These are phyloP conservation scores for Clavispora phyllophila DNA, from an alignment of 805 yeast genomes.

Conservation along the genomic window DNA sequence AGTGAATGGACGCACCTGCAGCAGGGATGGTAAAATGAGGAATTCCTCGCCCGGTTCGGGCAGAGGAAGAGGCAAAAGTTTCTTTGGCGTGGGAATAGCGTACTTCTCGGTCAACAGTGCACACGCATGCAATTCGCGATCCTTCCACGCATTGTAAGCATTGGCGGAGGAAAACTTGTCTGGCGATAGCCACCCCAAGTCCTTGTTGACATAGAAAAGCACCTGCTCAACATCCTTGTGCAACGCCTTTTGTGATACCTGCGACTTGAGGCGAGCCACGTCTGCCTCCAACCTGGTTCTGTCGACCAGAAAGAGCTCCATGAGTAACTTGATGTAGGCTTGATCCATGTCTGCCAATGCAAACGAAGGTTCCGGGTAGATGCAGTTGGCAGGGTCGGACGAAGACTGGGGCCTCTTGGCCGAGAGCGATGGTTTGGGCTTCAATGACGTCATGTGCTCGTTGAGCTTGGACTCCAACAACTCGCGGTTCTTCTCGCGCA, in stretches of 20 bases:
- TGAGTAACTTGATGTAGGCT: constrained; percentile 37
- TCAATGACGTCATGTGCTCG: constrained; percentile 35
- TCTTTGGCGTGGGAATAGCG: constrained; percentile 28
- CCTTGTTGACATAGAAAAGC: constrained; percentile 30
- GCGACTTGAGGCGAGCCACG: constrained; percentile 36
- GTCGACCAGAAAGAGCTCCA: constrained; percentile 46
- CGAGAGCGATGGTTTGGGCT: constrained; percentile 17
- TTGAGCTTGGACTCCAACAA: constrained; percentile 37
- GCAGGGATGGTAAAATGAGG: constrained; percentile 29
- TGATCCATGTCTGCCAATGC: constrained; percentile 51
- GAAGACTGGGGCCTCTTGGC: constrained; percentile 5
- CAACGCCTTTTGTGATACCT: constrained; percentile 35
- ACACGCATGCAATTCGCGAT: constrained; percentile 21
- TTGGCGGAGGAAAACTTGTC: constrained; percentile 18
- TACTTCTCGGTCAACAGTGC: constrained; percentile 23
- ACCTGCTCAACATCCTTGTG: constrained; percentile 33
- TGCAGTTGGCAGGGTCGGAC: constrained; percentile 4
- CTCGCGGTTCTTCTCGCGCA: constrained; percentile 34
- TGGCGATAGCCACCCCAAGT: constrained; percentile 35
- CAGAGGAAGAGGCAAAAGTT: constrained; percentile 26
- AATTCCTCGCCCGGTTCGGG: constrained; percentile 33
- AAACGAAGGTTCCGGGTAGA: constrained; percentile 45
- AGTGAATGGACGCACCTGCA: constrained; percentile 35
- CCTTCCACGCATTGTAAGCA: constrained; percentile 31
- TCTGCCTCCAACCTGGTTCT: constrained; percentile 50